Evolutionary conservation across 768 basidiomycete species (phyloP).

Genomic region (Boletus fagicola): DNA sequence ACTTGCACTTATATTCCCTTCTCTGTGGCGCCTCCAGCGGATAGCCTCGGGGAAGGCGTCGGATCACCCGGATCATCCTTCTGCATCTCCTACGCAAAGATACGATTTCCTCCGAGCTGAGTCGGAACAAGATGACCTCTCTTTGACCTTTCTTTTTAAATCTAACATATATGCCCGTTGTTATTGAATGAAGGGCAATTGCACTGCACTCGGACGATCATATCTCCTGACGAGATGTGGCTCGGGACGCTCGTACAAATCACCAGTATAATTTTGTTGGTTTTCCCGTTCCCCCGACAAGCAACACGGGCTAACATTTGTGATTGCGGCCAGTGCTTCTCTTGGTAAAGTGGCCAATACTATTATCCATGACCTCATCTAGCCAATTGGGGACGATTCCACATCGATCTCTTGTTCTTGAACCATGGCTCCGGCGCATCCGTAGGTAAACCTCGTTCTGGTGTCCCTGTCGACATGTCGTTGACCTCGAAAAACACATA

Average conservation of each 20-base stretch:
- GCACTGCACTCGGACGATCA: background rate
- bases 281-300: too few relatives aligned
- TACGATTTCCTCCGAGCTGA: background rate
- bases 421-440: background rate
- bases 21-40: background rate
- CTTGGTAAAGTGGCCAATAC: background rate
- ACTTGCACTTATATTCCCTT: too few relatives aligned
- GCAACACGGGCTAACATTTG: too few relatives aligned
- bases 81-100: background rate
- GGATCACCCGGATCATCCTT: background rate
- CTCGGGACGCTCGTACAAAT: background rate
- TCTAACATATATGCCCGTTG: background rate
- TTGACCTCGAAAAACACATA: background rate
- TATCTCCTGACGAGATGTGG: background rate
- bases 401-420: background rate
- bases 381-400: background rate
- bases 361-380: background rate
- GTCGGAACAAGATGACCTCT: background rate
- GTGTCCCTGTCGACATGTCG: background rate
- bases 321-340: background rate
- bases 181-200: background rate
- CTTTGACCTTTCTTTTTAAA: too few relatives aligned
- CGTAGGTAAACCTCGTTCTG: background rate
- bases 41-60: background rate
- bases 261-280: too few relatives aligned